Evolutionary conservation across 208 protist species (phyloP), one percentile per base, ranked within the genome.

Genomic region (Sergeia podlipaevii): DNA sequence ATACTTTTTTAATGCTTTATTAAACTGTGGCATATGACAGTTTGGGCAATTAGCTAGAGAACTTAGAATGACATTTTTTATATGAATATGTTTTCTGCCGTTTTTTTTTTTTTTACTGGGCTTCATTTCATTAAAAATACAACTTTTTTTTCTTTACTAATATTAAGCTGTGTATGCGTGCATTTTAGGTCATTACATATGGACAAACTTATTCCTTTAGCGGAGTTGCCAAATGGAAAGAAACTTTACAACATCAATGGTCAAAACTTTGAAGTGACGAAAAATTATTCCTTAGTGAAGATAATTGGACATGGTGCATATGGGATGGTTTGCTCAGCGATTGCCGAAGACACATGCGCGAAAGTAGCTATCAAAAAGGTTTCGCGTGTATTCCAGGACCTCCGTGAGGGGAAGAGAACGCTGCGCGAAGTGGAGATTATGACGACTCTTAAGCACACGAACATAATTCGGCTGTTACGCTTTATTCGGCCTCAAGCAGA

Each of bases 321-420:
- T 66, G 90, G 90, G 1, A 89, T 64, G 29, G 90, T 96, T 0
- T 96, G 90, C 53, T 80, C 85, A 10, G 90, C 86, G n/a, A 56
- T 81, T 30, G 55, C 70, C 47, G 63, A 74, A 57, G 32, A 55
- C 47, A 70, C 50, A 15, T 11, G 60, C 8, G 70, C 86, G 45
- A 70, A 69, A 30, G 96, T 99, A 0, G 98, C 98, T 5, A 98
- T 99, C 54, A 99, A 99, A 69, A 98, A 98, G 64, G 88, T 99
- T 27, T 60, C 71, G 11, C 92, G 93, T 27, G 84, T 97, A 3
- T 99, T 99, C 72, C 72, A 96, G 29, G 88, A 99, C 46, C 36
- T 97, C 6, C 88, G 82, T 11, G 97, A 99, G 42, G 85, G 93
- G 4, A 99, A 98, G 63, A 80, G 98, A 2, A 97, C 96, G n/a